Evolutionary conservation across 75 land plant species (phyloP), one percentile per base, ranked within the genome.

Genomic region (Picea glauca): DNA sequence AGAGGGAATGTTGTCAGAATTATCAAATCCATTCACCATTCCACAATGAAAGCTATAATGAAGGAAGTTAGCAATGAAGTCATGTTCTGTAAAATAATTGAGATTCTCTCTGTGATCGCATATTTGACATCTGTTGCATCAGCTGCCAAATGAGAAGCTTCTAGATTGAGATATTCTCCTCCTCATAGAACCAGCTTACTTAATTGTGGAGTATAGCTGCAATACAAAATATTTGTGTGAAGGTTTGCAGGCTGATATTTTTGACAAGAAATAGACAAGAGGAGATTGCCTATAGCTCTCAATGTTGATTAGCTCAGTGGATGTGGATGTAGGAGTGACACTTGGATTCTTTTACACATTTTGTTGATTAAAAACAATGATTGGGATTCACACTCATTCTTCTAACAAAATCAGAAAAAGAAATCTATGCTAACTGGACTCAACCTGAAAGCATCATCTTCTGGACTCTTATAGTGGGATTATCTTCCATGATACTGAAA

Each of bases 401-500:
- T 46, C 18, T 58, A 84, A 65, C 31, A 58, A 67, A 64, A 30
- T 46, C 56, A 46, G 35, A 62, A 76, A 26, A 17, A 21, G 11
- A 4, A 75, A 26, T 33, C 32, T 21, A 9, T 4, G 9, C 31
- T 32, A 68, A 67, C 20, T 20, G 23, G 76, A 62, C 74, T 50
- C 83, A 96, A 91, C 26, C 26, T 26, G 26, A 26, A 26, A 26
- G 26, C 93, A 96, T 93, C 89, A 93, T 84, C 57, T 92, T 90
- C 62, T 94, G 80, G 3, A 96, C 89, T 57, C 96, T 88, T 18
- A 92, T 92, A 15, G 93, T 92, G 78, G 91, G 88, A 70, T 92
- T 92, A 79, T 96, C 99, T 0, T 96, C 99, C 88, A 90, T 89
- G 58, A 96, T 85, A 32, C 92, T 93, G 58, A 96, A 93, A 85